phyloP scores from a whole-genome alignment of 495 filamentous ascomycete genomes.

The Penicillium chermesinum region DNA sequence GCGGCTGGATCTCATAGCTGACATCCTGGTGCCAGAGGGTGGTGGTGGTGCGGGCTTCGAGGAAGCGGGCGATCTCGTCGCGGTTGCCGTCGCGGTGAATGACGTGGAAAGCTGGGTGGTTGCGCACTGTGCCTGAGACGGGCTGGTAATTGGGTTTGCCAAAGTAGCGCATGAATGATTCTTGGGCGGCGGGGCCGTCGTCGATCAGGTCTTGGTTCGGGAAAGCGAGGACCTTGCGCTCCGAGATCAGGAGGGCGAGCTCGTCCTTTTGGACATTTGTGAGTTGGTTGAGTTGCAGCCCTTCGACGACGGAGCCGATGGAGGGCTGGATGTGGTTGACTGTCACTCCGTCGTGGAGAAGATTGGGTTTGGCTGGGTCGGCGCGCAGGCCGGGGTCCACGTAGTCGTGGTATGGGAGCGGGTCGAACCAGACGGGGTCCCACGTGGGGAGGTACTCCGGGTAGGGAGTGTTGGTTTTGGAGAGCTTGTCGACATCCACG shows the following conservation, averaged over 20 bases:
- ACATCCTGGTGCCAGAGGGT: conserved; percentile 60
- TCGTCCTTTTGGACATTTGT: conserved; percentile 70
- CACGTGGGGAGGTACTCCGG: conserved; percentile 59
- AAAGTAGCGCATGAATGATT: conserved; percentile 52
- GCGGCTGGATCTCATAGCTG: conserved; percentile 55
- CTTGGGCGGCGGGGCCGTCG: conserved; percentile 58
- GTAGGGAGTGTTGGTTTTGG: conserved; percentile 46
- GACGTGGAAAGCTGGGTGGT: conserved; percentile 54
- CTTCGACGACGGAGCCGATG: conserved; percentile 67
- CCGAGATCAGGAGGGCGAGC: conserved; percentile 67
- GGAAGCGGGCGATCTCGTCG: conserved; percentile 50
- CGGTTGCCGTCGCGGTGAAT: conserved; percentile 56
- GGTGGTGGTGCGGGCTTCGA: conserved; percentile 50
- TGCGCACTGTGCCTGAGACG: conserved; percentile 47
- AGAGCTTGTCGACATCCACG: conserved; percentile 37
- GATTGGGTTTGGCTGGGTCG: conserved; percentile 53
- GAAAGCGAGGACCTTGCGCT: conserved; percentile 75
- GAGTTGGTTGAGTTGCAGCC: conserved; percentile 65
- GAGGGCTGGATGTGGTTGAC: conserved; percentile 62
- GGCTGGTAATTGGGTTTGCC: conserved; percentile 59
- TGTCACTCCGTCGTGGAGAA: conserved; percentile 44
- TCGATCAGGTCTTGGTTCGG: conserved; percentile 66
- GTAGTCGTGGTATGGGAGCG: conserved; percentile 55
- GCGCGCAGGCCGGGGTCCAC: conserved; percentile 52
- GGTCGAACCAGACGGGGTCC: conserved; percentile 57